Conservation (phyloP, 495 filamentous ascomycete species). For the Apiosordaria backusii region DNA sequence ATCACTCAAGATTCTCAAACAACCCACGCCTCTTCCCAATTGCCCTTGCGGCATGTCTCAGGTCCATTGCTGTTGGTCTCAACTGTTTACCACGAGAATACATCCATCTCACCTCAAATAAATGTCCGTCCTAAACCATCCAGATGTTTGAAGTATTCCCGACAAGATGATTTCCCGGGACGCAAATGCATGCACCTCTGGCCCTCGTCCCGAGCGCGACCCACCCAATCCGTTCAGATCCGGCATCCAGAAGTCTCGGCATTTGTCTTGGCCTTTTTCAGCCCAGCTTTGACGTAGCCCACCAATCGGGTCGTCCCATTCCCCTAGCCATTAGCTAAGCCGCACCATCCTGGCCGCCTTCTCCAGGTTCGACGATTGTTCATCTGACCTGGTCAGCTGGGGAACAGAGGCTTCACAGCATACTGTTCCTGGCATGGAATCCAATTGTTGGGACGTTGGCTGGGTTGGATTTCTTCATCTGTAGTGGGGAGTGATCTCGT, state of each 20-base stretch:
- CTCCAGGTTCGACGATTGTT: background rate
- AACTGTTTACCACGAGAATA: background rate
- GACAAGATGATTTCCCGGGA: slow-evolving; percentile 34
- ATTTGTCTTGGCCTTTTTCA: slow-evolving; percentile 17
- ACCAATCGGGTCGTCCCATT: slow-evolving; percentile 8
- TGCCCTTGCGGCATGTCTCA: background rate
- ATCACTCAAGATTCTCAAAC: no score
- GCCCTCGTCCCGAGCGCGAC: slow-evolving; percentile 18
- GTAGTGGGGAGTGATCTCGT: background rate
- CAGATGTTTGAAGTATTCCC: background rate
- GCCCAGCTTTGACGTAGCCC: background rate
- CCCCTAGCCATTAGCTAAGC: slow-evolving; percentile 5
- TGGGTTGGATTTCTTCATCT: background rate
- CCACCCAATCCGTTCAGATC: background rate
- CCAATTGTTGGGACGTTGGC: background rate
- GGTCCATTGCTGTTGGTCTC: background rate
- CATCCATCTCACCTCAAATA: background rate
- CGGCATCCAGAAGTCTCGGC: slow-evolving; percentile 19
- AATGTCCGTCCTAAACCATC: background rate
- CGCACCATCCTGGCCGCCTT: background rate
- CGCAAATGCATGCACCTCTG: slow-evolving; percentile 15
- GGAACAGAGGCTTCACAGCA: background rate
- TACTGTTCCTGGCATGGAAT: slow-evolving; percentile 5
- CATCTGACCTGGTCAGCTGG: slow-evolving; percentile 18
- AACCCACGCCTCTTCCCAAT: background rate